Percentiles rank a stretch among this genome's conserved stretches.
Evolutionary conservation across 2,329 filamentous ascomycete species (phyloP).

Genomic region (Trichoderma sp.): DNA sequence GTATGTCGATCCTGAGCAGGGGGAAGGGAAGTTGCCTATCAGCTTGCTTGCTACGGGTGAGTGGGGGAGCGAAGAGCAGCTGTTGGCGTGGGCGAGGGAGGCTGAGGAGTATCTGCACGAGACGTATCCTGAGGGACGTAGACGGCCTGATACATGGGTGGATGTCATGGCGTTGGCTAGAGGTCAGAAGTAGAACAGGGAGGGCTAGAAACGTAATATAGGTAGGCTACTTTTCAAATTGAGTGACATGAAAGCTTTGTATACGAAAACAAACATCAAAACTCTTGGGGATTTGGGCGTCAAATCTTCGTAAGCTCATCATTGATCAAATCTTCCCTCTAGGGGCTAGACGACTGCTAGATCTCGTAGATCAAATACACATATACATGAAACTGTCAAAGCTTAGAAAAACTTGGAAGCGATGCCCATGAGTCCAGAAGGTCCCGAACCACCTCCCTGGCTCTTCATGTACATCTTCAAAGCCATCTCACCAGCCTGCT

Average conservation of each 20-base stretch:
- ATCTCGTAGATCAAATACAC: neutral
- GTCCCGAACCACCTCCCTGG: slow-evolving; percentile 48
- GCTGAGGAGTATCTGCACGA: slow-evolving; percentile 55
- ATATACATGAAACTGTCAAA: neutral
- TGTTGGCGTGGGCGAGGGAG: slow-evolving; percentile 59
- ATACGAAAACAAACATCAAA: too few species aligned
- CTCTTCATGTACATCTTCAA: slow-evolving; percentile 89
- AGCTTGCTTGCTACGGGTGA: slow-evolving; percentile 63
- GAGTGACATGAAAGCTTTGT: neutral
- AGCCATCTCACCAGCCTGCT: slow-evolving; percentile 79
- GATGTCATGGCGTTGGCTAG: slow-evolving; percentile 48
- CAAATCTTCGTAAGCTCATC: neutral
- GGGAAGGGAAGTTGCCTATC: slow-evolving; percentile 58
- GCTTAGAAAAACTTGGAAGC: slow-evolving; percentile 46
- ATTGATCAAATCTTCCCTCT: neutral
- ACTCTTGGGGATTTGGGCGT: neutral
- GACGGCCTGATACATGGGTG: slow-evolving; percentile 53
- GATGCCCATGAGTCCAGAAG: slow-evolving; percentile 40
- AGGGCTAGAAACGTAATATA: neutral
- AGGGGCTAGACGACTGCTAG: neutral
- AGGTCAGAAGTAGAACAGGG: neutral
- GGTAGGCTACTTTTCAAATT: neutral
- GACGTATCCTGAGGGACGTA: slow-evolving; percentile 46
- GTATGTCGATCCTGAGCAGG: slow-evolving; percentile 58
- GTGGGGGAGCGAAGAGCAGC: slow-evolving; percentile 64